A percentile compares a stretch with the other conserved stretches of the same genome.
Evolutionary conservation across 768 basidiomycete genomes (phyloP).

Genomic region (Tubosaeta brunneosetosa): DNA sequence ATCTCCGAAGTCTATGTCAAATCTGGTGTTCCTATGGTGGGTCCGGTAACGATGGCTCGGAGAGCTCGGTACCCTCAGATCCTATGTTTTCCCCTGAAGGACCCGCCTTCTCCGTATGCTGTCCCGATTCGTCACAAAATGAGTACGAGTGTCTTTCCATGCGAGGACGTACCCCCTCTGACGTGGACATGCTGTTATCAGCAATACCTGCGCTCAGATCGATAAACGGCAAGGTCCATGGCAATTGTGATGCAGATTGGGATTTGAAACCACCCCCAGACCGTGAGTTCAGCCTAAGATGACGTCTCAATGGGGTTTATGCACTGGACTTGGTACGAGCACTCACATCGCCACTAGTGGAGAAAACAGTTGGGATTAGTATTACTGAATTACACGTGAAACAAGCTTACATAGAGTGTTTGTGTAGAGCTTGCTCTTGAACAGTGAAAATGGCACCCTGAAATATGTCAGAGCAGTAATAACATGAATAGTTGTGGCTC

Average conservation of each 20-base stretch:
- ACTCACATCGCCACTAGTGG: slow-evolving; percentile 15
- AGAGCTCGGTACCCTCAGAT: background rate
- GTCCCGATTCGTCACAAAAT: slow-evolving; percentile 3
- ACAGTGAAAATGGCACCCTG: slow-evolving; percentile 21
- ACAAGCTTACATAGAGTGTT: slow-evolving; percentile 16
- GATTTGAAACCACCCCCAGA: slow-evolving; percentile 1
- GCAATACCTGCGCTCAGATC: background rate
- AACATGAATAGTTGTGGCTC: background rate
- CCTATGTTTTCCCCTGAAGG: background rate
- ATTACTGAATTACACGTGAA: background rate
- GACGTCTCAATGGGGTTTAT: background rate
- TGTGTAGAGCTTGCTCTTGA: slow-evolving; percentile 22
- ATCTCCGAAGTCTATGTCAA: background rate
- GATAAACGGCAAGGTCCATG: slow-evolving; percentile 8
- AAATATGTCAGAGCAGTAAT: background rate
- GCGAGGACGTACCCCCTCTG: slow-evolving; percentile 2
- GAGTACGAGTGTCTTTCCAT: background rate
- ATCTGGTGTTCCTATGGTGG: background rate
- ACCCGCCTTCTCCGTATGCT: background rate
- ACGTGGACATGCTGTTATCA: slow-evolving; percentile 2
- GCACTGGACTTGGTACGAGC: background rate
- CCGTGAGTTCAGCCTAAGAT: slow-evolving; percentile 13
- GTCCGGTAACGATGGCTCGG: background rate
- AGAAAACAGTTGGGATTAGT: background rate
- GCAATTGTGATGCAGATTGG: slow-evolving; percentile 1